A percentile compares a stretch with the other conserved stretches of the same genome.
These are phyloP conservation scores for Scedosporium apiospermum DNA, from an alignment of 2,329 filamentous ascomycete genomes.

Conservation along the genomic window DNA sequence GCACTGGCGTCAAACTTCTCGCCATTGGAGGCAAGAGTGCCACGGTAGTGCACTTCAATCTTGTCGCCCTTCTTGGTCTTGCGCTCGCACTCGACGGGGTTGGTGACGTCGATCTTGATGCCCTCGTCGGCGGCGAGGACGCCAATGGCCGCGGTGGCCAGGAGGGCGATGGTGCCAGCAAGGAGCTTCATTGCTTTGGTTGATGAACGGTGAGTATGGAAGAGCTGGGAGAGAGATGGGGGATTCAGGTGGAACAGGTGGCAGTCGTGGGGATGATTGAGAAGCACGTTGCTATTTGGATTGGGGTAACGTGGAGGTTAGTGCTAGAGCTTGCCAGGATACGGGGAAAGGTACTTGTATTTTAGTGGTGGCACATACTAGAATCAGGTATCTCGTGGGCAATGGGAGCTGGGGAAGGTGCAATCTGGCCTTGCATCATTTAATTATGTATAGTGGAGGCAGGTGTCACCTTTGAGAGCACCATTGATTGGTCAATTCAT, in stretches of 20 bases:
- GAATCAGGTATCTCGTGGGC: neutral
- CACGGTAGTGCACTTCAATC: constrained; percentile 81
- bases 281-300: neutral
- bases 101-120: constrained; percentile 69
- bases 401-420: neutral
- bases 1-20: constrained; percentile 71
- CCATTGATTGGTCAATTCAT: neutral
- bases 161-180: constrained; percentile 34
- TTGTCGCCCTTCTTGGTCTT: constrained; percentile 69
- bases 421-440: neutral
- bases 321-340: neutral
- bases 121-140: constrained; percentile 42
- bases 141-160: constrained; percentile 41
- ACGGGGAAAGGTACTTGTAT: neutral
- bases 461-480: neutral
- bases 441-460: neutral
- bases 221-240: neutral
- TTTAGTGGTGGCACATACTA: neutral
- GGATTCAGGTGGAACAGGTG: too few relatives aligned
- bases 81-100: constrained; percentile 67
- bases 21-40: constrained; percentile 65
- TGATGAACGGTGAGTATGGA: neutral
- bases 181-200: constrained; percentile 37
- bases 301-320: neutral
- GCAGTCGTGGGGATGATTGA: neutral